Percentiles rank a stretch among this genome's conserved stretches.
Conservation (phyloP, 306 rosid species). For the Fagus crenata region DNA sequence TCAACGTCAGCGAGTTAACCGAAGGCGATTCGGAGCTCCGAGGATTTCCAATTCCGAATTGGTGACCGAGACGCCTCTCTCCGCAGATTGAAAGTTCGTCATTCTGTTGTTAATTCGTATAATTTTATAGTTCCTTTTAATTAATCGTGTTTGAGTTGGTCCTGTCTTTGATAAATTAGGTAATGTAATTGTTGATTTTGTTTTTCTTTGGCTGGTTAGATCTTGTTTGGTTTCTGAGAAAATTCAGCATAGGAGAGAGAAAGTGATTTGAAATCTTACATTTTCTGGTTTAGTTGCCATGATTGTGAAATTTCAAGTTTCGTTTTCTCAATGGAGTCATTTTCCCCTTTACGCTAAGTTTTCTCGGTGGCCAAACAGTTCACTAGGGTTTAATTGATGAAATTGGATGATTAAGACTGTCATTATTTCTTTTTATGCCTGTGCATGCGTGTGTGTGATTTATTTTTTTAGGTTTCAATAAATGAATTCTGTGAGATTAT, state of each 20-base stretch:
- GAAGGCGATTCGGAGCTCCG: slow-evolving; percentile 40
- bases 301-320: slow-evolving; percentile 16
- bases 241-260: not conserved
- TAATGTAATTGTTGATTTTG: slow-evolving; percentile 22
- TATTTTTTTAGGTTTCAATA: no score
- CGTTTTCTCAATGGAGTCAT: no score
- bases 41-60: slow-evolving; percentile 3
- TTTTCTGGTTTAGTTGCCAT: slow-evolving; percentile 15
- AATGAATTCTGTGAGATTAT: not conserved
- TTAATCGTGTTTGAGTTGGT: not conserved
- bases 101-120: slow-evolving; percentile 24
- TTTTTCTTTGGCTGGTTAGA: not conserved
- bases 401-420: no score
- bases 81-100: slow-evolving; percentile 44
- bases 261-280: slow-evolving; percentile 19
- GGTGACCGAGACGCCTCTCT: slow-evolving; percentile 13
- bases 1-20: not conserved
- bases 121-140: not conserved
- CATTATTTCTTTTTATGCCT: no score
- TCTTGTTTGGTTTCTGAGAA: slow-evolving; percentile 4
- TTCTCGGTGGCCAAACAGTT: not conserved
- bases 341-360: not conserved
- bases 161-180: slow-evolving; percentile 19
- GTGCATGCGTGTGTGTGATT: no score
- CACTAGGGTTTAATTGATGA: not conserved